Evolutionary conservation across 2,329 filamentous ascomycete genomes (phyloP).

Genomic region (Amylocarpus encephaloides): DNA sequence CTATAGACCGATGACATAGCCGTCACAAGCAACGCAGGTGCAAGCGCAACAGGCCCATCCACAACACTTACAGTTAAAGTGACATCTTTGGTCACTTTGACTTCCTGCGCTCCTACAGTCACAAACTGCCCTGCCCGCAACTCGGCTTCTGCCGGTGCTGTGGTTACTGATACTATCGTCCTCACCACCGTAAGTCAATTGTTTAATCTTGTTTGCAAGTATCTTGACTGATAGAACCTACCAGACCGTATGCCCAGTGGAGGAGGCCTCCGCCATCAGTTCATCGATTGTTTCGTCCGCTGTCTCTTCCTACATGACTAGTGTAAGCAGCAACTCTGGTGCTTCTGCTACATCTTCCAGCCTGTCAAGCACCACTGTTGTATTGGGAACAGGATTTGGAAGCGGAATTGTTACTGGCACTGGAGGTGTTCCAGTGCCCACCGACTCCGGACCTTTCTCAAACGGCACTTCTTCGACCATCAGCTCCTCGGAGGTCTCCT

Average conservation of each 20-base stretch:
- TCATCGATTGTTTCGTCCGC: neutral
- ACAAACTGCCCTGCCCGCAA: neutral
- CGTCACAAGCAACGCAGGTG: neutral
- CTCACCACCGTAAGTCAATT: neutral
- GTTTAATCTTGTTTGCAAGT: neutral
- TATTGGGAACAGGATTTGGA: no score
- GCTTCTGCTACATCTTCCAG: neutral
- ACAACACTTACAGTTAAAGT: neutral
- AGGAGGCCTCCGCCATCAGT: neutral
- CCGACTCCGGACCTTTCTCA: neutral
- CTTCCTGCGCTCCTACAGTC: neutral
- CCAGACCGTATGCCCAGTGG: neutral
- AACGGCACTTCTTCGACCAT: neutral
- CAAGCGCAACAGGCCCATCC: neutral
- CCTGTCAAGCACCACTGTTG: neutral
- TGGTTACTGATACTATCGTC: neutral
- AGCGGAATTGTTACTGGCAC: neutral
- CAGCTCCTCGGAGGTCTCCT: neutral
- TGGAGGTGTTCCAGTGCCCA: neutral
- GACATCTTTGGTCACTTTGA: neutral
- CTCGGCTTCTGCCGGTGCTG: neutral
- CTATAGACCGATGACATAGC: no score
- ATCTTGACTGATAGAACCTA: neutral
- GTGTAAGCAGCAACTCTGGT: neutral
- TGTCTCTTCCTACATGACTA: neutral